Evolutionary conservation across 1,139 yeast genomes (phyloP), one percentile per base, ranked within the genome.

Genomic region (Geotrichum reessii): DNA sequence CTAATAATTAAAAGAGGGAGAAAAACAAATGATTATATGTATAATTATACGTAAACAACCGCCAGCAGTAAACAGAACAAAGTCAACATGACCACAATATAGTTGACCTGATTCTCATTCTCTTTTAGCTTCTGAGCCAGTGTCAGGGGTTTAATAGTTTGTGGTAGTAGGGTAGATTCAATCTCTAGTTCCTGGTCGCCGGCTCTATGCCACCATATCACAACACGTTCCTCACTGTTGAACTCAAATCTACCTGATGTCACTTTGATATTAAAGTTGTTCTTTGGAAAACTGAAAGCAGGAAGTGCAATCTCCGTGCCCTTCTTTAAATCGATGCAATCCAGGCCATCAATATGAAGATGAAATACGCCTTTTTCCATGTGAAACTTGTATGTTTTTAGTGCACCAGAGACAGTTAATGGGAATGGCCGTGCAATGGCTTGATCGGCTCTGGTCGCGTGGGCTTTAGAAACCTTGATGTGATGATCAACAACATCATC

Each of bases 401-500:
- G 73, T 0, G 65, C 64, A 0, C 96, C 96, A 52, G 75, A 75
- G 0, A 85, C 78, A 2, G 85, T 81, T 3, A 82, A 70, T 1
- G 87, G 83, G 64, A 78, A 87, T 0, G 97, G 97, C 55, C 97
- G 77, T 24, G 87, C 74, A 2, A 86, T 79, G 0, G 96, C 89
- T 58, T 80, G 79, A 1, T 80, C 78, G 0, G 92, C 95, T 56
- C 97, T 75, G 0, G 84, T 80, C 0, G 95, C 95, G 61, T 80
- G 81, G 2, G 81, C 48, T 49, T 6, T 47, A 22, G 53, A 28
- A 48, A 53, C 44, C 6, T 46, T 51, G 17, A 37, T n/a, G 2
- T 37, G 44, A 37, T 37, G 44, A 1, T 46, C 48, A 3, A 46
- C 25, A 4, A n/a, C 48, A 14, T 51, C 27, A 21, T 19, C 19